Conservation (phyloP, 164 flowering plant species). For the Tetrastigma voinierianum region DNA sequence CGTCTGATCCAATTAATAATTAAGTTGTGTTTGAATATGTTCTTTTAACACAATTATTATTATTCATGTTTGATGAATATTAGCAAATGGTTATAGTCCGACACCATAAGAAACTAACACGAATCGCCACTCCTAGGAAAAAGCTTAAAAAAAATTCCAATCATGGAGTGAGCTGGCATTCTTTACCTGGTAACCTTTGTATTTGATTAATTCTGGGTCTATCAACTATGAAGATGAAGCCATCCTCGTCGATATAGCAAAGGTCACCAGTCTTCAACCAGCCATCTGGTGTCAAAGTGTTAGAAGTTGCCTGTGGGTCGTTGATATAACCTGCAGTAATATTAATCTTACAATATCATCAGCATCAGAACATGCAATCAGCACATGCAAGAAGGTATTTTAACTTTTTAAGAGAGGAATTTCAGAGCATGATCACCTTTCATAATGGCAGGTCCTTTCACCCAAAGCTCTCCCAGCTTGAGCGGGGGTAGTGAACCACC, state of each 20-base stretch:
- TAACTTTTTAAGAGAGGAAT: no score
- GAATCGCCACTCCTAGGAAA: no score
- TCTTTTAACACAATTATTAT: no score
- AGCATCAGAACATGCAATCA: no score
- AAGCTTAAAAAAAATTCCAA: not conserved
- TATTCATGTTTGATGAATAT: no score
- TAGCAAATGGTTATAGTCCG: no score
- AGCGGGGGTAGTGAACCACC: conserved; percentile 43
- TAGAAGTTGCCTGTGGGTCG: conserved; percentile 37
- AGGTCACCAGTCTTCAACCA: conserved; percentile 74
- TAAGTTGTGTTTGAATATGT: no score
- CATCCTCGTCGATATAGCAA: conserved; percentile 57
- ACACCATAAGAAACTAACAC: no score
- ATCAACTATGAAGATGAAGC: conserved; percentile 51
- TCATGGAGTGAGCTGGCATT: not conserved
- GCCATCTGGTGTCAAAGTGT: conserved; percentile 36
- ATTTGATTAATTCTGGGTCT: conserved; percentile 66
- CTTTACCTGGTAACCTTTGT: conserved; percentile 64
- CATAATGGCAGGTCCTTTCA: conserved; percentile 27
- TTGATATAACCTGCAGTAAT: conserved; percentile 37
- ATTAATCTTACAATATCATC: no score
- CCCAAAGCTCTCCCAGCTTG: conserved; percentile 55
- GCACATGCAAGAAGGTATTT: no score
- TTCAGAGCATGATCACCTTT: conserved; percentile 12
- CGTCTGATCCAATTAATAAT: no score